phyloP scores from a whole-genome alignment of 2,329 filamentous ascomycete genomes.

The Tolypocladium inflatum region DNA sequence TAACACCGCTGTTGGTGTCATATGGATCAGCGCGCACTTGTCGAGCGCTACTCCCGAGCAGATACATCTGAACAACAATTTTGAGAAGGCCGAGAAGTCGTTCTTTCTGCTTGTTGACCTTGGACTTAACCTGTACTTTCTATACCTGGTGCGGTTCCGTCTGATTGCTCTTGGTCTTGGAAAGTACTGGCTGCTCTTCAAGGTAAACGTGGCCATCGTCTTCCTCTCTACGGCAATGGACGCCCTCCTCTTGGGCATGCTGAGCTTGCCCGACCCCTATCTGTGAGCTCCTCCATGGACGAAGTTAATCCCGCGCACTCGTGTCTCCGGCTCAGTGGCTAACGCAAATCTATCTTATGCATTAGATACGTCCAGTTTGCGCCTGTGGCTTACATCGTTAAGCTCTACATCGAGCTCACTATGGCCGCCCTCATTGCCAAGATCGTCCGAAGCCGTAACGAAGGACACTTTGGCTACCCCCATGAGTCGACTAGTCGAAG shows the following conservation, averaged over 20 bases:
- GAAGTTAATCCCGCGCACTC: neutral
- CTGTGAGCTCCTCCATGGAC: slow-evolving; percentile 4
- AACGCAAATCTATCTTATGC: too few species aligned
- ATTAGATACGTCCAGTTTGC: slow-evolving; percentile 34
- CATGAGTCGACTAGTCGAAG: neutral
- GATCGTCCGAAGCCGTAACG: slow-evolving; percentile 11
- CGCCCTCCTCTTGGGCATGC: slow-evolving; percentile 13
- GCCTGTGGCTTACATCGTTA: slow-evolving; percentile 40
- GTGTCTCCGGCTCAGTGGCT: neutral
- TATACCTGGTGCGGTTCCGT: slow-evolving; percentile 32
- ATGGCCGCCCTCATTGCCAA: slow-evolving; percentile 42
- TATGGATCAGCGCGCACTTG: slow-evolving; percentile 29
- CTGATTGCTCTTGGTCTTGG: slow-evolving; percentile 35
- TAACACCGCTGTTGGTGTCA: slow-evolving; percentile 28
- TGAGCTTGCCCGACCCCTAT: slow-evolving; percentile 9
- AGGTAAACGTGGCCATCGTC: slow-evolving; percentile 38
- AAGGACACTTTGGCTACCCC: neutral
- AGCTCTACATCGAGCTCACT: slow-evolving; percentile 42
- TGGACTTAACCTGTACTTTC: slow-evolving; percentile 39
- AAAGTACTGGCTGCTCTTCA: slow-evolving; percentile 40
- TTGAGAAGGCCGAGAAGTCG: slow-evolving; percentile 26
- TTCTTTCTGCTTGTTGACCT: slow-evolving; percentile 40
- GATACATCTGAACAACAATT: slow-evolving; percentile 9
- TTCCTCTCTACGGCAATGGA: slow-evolving; percentile 39
- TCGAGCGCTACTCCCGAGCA: neutral